Percentiles rank a stretch among this genome's conserved stretches.
Evolutionary conservation across 176 grass and related monocot genomes (phyloP).

Genomic region (Typha latifolia): DNA sequence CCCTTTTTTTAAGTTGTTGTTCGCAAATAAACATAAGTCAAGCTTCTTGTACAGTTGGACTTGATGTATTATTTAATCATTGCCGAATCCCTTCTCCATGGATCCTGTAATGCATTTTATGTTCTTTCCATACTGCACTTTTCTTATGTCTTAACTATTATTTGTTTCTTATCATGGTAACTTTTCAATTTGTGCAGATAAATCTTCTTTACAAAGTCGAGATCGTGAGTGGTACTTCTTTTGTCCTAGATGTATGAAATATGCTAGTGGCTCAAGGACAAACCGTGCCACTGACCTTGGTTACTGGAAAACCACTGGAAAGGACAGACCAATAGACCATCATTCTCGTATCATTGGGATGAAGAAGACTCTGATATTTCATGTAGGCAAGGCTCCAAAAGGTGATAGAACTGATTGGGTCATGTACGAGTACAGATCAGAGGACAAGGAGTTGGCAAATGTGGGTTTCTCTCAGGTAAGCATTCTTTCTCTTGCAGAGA

Average conservation of each 20-base stretch:
- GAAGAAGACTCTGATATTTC: conserved; percentile 83
- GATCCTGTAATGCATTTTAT: no score
- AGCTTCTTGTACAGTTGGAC: no score
- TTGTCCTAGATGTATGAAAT: conserved; percentile 66
- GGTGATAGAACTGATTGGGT: conserved; percentile 84
- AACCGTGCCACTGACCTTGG: conserved; percentile 70
- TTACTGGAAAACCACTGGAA: conserved; percentile 93
- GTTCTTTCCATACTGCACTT: no score
- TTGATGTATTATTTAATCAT: no score
- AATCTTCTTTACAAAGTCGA: conserved; percentile 45
- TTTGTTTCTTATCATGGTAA: no score
- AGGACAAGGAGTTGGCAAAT: conserved; percentile 36
- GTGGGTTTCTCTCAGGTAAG: conserved; percentile 45
- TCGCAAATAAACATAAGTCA: no score
- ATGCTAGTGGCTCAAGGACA: conserved; percentile 53
- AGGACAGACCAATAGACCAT: conserved; percentile 52
- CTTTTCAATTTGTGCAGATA: conserved; percentile 26
- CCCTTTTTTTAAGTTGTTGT: no score
- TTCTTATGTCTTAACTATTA: no score
- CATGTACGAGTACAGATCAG: conserved; percentile 88
- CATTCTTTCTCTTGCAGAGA: background rate
- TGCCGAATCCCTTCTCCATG: no score
- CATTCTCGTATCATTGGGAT: conserved; percentile 55
- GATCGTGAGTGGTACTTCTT: conserved; percentile 92
- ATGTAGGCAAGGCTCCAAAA: conserved; percentile 64